These are phyloP conservation scores for Ustilago bromivora DNA, from an alignment of 1,284 basidiomycete genomes.

Conservation along the genomic window DNA sequence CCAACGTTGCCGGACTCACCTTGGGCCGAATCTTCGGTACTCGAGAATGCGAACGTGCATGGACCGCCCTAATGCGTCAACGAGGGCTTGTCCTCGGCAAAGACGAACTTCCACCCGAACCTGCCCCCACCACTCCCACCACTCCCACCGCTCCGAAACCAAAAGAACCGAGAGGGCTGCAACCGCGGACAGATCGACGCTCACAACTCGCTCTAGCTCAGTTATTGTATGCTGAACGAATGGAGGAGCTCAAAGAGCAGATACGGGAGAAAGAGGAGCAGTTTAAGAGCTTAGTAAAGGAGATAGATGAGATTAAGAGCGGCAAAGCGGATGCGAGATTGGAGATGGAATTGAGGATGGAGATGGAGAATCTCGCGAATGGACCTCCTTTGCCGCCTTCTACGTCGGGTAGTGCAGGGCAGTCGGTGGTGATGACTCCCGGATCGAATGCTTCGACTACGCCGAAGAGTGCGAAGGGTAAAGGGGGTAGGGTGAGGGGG, in stretches of 20 bases:
- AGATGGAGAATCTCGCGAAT: constrained; percentile 51
- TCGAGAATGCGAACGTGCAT: constrained; percentile 60
- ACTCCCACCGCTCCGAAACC: constrained; percentile 24
- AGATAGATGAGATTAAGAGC: constrained; percentile 54
- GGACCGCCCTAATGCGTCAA: constrained; percentile 59
- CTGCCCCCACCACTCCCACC: constrained; percentile 8
- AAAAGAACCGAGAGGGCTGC: constrained; percentile 52
- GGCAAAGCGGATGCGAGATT: constrained; percentile 45
- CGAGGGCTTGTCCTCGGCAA: constrained; percentile 51
- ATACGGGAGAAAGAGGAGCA: constrained; percentile 57
- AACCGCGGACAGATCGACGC: constrained; percentile 44
- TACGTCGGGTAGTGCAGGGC: constrained; percentile 30
- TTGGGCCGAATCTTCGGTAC: constrained; percentile 58
- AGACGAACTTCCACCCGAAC: constrained; percentile 37
- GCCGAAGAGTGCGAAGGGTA: constrained; percentile 40
- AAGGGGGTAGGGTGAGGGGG: constrained; percentile 28
- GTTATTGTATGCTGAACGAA: constrained; percentile 61
- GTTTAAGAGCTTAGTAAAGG: constrained; percentile 45
- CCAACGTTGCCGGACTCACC: constrained; percentile 54
- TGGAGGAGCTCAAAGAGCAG: constrained; percentile 58
- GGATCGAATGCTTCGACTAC: constrained; percentile 31
- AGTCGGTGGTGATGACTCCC: constrained; percentile 26
- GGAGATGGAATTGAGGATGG: constrained; percentile 45
- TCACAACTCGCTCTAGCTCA: constrained; percentile 64
- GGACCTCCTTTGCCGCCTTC: constrained; percentile 38